Evolutionary conservation across 768 basidiomycete species (phyloP), one percentile per base, ranked within the genome.

Genomic region (Leucogyrophana mollusca): DNA sequence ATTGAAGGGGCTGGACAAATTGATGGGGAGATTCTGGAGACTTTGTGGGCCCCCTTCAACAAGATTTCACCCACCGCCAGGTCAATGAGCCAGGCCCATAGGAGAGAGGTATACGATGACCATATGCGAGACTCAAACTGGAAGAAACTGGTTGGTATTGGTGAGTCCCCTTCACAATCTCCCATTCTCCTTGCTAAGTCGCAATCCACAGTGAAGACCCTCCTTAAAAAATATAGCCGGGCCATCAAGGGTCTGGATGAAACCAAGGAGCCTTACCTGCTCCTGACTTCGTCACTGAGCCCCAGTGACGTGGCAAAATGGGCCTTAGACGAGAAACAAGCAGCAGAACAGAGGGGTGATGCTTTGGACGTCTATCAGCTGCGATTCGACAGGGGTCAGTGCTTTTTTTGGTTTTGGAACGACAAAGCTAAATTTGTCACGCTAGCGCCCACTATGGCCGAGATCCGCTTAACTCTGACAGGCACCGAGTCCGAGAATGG

Each of bases 11-110:
- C 51, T 0, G 62, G 64, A 0, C 51, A 64, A 7, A 35, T 66
- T 0, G 64, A 68, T 36, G 64, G 67, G 0, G 63, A 71, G 34
- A 66, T 70, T 3, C 22, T 72, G 7, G 68, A 71, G 32, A 65
- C 63, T 0, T 35, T 71, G 0, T 72, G 68, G 68, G 45, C 57
- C 0, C 22, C 46, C 0, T 45, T 70, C 0, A 70, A 71, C 32
- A 49, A 59, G 2, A 54, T 64, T 0, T 60, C 62, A 0, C 23
- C 54, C 0, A 60, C 55, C 8, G 57, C 59, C 0, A 34, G 60
- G 0, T 54, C 51, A 0, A 65, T 67, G 47, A 43, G 57, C 0
- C 11, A 46, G 3, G 53, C 59, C 0, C 64, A 68, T 14, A 8
- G 55, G 0, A 45, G 56, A 3, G 68, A 72, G 40, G 33, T 62